Base-by-base conservation (phyloP, 768 basidiomycete species). In the Mycena latifolia region DNA sequence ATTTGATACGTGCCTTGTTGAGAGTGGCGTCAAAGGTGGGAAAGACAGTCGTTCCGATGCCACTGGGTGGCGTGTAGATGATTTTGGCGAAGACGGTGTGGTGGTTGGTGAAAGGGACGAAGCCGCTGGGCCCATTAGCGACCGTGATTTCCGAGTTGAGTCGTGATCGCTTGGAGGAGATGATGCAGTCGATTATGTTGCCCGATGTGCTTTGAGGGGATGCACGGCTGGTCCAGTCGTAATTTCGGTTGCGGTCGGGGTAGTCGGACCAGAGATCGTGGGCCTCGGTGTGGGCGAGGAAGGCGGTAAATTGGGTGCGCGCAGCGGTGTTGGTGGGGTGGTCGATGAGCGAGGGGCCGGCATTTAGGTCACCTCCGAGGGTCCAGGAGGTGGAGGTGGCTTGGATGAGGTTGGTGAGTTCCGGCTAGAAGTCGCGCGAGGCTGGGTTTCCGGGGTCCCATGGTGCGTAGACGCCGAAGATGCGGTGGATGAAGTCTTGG, bases 381-480 rank as follows among this genome's bases (percentile, higher is more conserved):
- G 68, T 27, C 59, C 59, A 61, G 0, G 59, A 61, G 1, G 59
- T 29, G 66, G 69, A 1, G 59, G 69, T 47, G 69, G 76, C n/a
- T n/a, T n/a, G n/a, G 69, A 61, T 48, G 0, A 15, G 46, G 22
- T n/a, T n/a, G n/a, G n/a, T n/a, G n/a, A n/a, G n/a, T n/a, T n/a
- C n/a, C n/a, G n/a, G n/a, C n/a, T n/a, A n/a, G n/a, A n/a, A n/a
- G n/a, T n/a, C n/a, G n/a, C n/a, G n/a, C n/a, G n/a, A n/a, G n/a
- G n/a, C n/a, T n/a, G n/a, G n/a, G n/a, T n/a, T 73, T 9, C 37
- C 72, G 15, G 75, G 76, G 47, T 77, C 71, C 74, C 73, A 77
- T 0, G 72, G 76, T 0, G 75, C 74, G 52, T 76, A 77, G 15
- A 53, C 66, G 1, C 72, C 75, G 24, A 77, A 67, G 6, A 77